Conservation (phyloP, 2,329 filamentous ascomycete genomes). For the Exophiala sp. region DNA sequence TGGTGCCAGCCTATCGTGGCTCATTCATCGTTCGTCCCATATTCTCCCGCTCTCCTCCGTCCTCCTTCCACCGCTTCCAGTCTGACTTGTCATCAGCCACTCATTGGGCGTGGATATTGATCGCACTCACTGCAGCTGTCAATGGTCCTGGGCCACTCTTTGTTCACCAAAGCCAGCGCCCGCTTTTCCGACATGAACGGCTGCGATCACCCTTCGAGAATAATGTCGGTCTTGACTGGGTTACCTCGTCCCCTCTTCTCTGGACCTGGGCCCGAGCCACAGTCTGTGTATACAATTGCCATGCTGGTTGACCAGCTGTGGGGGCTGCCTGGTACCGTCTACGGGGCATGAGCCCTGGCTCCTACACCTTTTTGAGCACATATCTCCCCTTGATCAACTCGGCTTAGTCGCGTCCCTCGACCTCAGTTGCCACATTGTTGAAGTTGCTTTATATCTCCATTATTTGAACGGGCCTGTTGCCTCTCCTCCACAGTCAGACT, state of each 20-base stretch:
- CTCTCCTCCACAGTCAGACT: background rate
- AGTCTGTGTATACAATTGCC: background rate
- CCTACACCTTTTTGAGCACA: slow-evolving; percentile 18
- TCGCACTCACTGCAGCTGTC: background rate
- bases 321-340: background rate
- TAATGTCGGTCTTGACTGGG: background rate
- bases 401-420: background rate
- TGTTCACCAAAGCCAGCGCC: background rate
- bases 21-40: too few relatives aligned
- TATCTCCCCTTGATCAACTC: slow-evolving; percentile 15
- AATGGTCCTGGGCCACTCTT: background rate
- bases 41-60: background rate
- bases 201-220: slow-evolving; percentile 8
- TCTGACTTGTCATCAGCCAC: background rate
- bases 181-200: slow-evolving; percentile 11
- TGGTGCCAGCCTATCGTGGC: too few relatives aligned
- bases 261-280: background rate
- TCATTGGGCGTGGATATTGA: slow-evolving; percentile 4
- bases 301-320: slow-evolving; percentile 5
- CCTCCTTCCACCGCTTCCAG: background rate
- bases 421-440: slow-evolving; percentile 7
- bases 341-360: background rate
- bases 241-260: background rate
- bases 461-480: background rate
- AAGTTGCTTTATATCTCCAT: background rate